Evolutionary conservation across 2,329 filamentous ascomycete species (phyloP).

Genomic region (Colletotrichum spaethianum): DNA sequence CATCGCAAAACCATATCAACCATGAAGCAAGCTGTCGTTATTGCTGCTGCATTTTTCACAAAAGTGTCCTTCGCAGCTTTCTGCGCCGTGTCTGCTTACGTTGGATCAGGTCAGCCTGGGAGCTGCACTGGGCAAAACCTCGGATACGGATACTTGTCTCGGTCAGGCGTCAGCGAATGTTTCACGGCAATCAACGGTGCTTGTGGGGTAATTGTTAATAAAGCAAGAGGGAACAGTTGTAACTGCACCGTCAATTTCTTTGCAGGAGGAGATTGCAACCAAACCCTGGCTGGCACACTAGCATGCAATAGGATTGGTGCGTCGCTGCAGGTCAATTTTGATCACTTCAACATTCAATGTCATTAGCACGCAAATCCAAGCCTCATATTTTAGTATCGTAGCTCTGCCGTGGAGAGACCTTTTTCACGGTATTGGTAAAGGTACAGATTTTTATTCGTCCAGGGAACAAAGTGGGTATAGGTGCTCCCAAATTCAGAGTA

Average conservation of each 20-base stretch:
- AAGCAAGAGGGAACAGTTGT: neutral
- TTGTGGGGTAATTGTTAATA: slow-evolving; percentile 9
- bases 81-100: slow-evolving; percentile 30
- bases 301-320: slow-evolving; percentile 18
- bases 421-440: no score
- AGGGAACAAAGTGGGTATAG: neutral
- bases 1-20: neutral
- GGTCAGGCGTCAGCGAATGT: slow-evolving; percentile 17
- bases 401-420: no score
- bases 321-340: slow-evolving; percentile 31
- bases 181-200: slow-evolving; percentile 32
- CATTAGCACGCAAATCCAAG: neutral
- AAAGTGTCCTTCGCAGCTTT: slow-evolving; percentile 1
- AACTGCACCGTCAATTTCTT: slow-evolving; percentile 35
- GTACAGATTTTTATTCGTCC: no score
- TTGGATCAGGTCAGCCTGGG: slow-evolving; percentile 12
- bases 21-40: neutral
- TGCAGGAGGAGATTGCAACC: slow-evolving; percentile 23
- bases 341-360: slow-evolving; percentile 30
- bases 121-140: slow-evolving; percentile 33
- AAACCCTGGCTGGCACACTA: slow-evolving; percentile 20
- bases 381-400: no score
- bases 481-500: neutral
- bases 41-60: neutral
- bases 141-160: slow-evolving; percentile 11